Conservation (phyloP, 2,329 filamentous ascomycete genomes). For the Clarireedia hainanense region DNA sequence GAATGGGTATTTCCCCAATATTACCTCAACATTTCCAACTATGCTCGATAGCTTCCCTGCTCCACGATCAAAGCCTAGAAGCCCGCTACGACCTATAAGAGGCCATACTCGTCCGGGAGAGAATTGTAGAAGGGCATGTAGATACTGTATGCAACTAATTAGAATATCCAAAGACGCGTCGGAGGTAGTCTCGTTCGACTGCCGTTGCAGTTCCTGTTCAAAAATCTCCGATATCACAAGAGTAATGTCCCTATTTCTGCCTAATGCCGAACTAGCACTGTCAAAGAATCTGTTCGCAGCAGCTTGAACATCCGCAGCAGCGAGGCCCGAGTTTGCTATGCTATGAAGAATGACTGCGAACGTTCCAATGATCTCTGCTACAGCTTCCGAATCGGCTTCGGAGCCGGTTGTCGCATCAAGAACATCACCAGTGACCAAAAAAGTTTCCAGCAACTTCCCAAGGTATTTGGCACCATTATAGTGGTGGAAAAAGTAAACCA, state of each 20-base stretch:
- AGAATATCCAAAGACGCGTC: conserved; percentile 51
- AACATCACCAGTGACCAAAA: conserved; percentile 46
- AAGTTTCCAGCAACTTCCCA: conserved; percentile 66
- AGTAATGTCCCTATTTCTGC: conserved; percentile 63
- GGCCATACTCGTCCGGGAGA: conserved; percentile 85
- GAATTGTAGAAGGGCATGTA: conserved; percentile 62
- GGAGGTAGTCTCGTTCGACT: conserved; percentile 33
- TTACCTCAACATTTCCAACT: conserved; percentile 74
- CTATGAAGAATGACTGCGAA: conserved; percentile 61
- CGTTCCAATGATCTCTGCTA: conserved; percentile 66
- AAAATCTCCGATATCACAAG: conserved; percentile 78
- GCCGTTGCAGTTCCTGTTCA: conserved; percentile 53
- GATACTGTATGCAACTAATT: conserved; percentile 68
- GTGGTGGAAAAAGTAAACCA: conserved; percentile 64
- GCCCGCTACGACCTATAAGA: conserved; percentile 70
- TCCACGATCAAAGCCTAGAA: conserved; percentile 70
- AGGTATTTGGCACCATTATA: conserved; percentile 78
- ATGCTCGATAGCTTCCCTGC: conserved; percentile 68
- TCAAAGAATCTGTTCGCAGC: conserved; percentile 38
- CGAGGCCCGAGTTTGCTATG: conserved; percentile 13
- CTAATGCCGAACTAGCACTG: conserved; percentile 48
- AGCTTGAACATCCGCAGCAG: conserved; percentile 35
- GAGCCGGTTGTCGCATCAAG: conserved; percentile 37
- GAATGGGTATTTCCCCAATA: conserved; percentile 68
- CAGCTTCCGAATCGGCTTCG: conserved; percentile 48